A percentile compares a stretch with the other conserved stretches of the same genome.
Conservation (phyloP, 768 basidiomycete genomes). For the Clitopilus passeckerianus region DNA sequence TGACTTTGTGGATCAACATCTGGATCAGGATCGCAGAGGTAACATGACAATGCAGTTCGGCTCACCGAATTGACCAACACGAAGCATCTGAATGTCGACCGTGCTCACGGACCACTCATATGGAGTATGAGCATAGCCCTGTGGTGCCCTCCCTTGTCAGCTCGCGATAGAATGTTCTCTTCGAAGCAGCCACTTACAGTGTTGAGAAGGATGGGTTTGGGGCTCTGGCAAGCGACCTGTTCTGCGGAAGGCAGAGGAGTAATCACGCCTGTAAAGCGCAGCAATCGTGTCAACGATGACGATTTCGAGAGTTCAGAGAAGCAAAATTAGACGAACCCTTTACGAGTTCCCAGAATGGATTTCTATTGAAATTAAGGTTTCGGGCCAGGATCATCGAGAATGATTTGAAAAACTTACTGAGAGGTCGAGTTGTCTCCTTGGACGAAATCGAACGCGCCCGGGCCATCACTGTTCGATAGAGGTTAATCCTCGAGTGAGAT, state of each 20-base stretch:
- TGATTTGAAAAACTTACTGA: conserved; percentile 35
- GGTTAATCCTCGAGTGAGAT: background rate
- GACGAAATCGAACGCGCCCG: conserved; percentile 73
- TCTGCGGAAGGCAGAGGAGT: conserved; percentile 60
- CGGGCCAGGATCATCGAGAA: background rate
- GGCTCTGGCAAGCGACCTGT: conserved; percentile 66
- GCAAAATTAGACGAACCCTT: conserved; percentile 41
- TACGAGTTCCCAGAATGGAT: conserved; percentile 78
- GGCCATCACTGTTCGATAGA: conserved; percentile 55
- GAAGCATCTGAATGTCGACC: conserved; percentile 74
- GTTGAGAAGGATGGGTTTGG: conserved; percentile 78
- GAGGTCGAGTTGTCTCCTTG: conserved; percentile 64
- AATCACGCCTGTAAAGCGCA: conserved; percentile 39
- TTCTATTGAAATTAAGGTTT: conserved; percentile 30
- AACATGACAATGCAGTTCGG: conserved; percentile 7
- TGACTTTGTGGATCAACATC: background rate
- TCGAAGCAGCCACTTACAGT: conserved; percentile 38
- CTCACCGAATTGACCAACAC: conserved; percentile 63
- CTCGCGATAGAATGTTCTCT: conserved; percentile 5
- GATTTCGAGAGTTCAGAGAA: background rate
- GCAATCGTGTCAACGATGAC: background rate
- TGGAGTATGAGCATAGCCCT: conserved; percentile 63
- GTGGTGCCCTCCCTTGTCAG: conserved; percentile 2
- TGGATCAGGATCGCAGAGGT: conserved; percentile 38
- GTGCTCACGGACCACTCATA: conserved; percentile 74